Base-by-base conservation (phyloP, 495 filamentous ascomycete species). In the Annulohypoxylon moriforme region DNA sequence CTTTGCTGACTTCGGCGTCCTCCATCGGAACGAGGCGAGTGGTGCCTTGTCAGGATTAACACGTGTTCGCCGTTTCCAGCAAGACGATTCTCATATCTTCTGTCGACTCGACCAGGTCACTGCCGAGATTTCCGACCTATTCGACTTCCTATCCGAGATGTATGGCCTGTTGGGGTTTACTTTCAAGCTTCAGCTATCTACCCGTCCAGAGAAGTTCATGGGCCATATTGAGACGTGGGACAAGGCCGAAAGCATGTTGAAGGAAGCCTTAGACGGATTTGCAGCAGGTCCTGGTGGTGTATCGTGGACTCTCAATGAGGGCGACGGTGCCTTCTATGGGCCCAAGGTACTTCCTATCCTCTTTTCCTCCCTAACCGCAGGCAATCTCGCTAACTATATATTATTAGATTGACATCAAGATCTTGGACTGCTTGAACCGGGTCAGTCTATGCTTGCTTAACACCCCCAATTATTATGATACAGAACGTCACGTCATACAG, bases 321-420 rank as follows among this genome's bases (percentile, higher is more conserved):
- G 95, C 52, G 96, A 99, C 73, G 96, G 96, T 75, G 96, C 96
- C 33, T 99, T 98, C 83, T 98, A 98, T 75, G 96, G 96, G 1
- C 96, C 96, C 1, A 89, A 89, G 68, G 64, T 67, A 57, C 27
- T 33, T 31, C 27, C 11, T 18, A 8, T 11, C 13, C 3, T 22
- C 6, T 25, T 13, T 13, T 14, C 14, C 13, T 40, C 24, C 27
- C 27, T 7, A 22, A 34, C 14, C n/a, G 13, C 31, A 8, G n/a
- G 7, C n/a, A 25, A 10, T 7, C 22, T 62, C 38, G 33, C 55
- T 69, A 29, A 64, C 36, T 20, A 11, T 31, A 5, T 10, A 60
- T 33, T 10, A 60, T 33, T 16, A 94, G 86, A 97, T 98, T 64
- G 96, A 98, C 64, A 93, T 99, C 72, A 94, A 89, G 40, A 94